These are phyloP conservation scores for Penstemon newberryi DNA, from an alignment of 257 asterid genomes.

Conservation along the genomic window DNA sequence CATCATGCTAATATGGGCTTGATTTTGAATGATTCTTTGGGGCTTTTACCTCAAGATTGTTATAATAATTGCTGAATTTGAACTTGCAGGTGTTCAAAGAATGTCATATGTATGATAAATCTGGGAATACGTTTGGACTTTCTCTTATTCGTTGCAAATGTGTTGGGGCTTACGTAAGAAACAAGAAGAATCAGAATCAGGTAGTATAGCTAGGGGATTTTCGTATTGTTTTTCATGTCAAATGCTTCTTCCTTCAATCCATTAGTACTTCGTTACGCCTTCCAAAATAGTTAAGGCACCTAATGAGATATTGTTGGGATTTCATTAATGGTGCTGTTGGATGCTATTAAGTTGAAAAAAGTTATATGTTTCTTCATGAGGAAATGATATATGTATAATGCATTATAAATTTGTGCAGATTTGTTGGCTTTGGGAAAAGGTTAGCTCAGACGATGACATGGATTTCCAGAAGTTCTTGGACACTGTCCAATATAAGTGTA, in stretches of 20 bases:
- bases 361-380: neutral
- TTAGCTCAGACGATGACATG: constrained; percentile 66
- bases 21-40: neutral
- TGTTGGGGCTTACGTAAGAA: constrained; percentile 87
- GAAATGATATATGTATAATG: neutral
- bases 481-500: constrained; percentile 82
- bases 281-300: neutral
- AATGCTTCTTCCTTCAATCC: neutral
- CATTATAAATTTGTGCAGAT: constrained; percentile 49
- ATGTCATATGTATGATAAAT: constrained; percentile 47
- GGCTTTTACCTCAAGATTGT: constrained; percentile 19
- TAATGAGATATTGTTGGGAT: neutral
- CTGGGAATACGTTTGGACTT: constrained; percentile 75
- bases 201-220: constrained; percentile 31
- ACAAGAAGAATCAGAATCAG: constrained; percentile 94
- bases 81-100: constrained; percentile 71
- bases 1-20: constrained; percentile 2
- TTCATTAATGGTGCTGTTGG: neutral
- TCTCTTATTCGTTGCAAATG: constrained; percentile 79
- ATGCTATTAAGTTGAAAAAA: neutral
- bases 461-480: constrained; percentile 93
- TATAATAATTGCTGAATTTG: constrained; percentile 15
- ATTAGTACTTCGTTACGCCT: neutral
- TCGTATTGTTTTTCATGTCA: neutral
- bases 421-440: constrained; percentile 95